These are phyloP conservation scores for Penicillium sp. DNA, from an alignment of 2,329 filamentous ascomycete genomes.

Conservation along the genomic window DNA sequence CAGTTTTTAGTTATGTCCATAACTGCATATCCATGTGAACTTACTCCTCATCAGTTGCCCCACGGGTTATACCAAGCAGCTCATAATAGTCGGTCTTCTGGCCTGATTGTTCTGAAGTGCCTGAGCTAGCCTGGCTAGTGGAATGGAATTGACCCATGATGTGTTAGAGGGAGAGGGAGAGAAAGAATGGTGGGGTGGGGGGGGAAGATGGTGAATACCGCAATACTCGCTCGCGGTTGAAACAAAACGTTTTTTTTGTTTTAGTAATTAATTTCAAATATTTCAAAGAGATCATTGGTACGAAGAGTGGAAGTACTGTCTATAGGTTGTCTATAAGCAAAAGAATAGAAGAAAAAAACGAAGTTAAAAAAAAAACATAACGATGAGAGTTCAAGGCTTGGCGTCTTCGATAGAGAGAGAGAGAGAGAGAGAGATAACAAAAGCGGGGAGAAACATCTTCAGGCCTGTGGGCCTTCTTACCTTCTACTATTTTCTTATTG, in stretches of 20 bases:
- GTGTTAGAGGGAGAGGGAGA: background rate
- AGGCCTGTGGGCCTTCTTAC: too few species aligned
- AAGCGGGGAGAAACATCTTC: background rate
- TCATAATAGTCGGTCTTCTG: constrained; percentile 63
- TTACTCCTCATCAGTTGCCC: constrained; percentile 79
- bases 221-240: background rate
- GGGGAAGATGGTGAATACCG: background rate
- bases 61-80: constrained; percentile 69
- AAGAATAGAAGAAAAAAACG: background rate
- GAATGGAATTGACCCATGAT: constrained; percentile 49
- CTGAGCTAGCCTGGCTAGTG: constrained; percentile 29
- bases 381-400: background rate
- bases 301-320: background rate
- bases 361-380: background rate
- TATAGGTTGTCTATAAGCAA: background rate
- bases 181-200: background rate
- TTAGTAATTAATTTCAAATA: background rate
- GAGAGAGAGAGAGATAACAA: background rate
- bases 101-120: constrained; percentile 20
- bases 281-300: background rate
- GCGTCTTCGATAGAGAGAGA: background rate
- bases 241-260: background rate
- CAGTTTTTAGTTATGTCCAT: constrained; percentile 1
- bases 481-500: background rate
- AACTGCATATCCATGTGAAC: constrained; percentile 25